A percentile compares a stretch with the other conserved stretches of the same genome.
Evolutionary conservation across 2,329 filamentous ascomycete genomes (phyloP).

Genomic region (Podosphaera aphanis): DNA sequence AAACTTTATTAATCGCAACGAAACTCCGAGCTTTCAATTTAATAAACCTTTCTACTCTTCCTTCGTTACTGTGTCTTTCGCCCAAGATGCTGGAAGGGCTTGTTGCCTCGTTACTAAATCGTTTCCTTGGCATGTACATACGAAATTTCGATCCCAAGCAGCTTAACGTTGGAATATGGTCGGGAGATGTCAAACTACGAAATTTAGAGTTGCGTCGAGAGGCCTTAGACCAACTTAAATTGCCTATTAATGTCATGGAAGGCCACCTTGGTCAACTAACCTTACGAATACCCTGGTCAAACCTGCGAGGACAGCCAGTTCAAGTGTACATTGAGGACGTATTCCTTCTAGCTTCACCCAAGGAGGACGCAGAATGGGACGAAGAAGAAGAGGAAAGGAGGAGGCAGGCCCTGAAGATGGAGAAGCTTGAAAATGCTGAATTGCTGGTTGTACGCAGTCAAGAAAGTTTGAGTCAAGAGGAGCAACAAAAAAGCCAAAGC

Average conservation of each 20-base stretch:
- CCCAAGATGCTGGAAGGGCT: conserved; percentile 83
- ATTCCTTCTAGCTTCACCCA: conserved; percentile 80
- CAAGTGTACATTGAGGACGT: conserved; percentile 94
- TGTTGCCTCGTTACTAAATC: conserved; percentile 89
- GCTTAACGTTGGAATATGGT: conserved; percentile 97
- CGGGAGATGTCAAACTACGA: conserved; percentile 83
- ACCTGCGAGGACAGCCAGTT: conserved; percentile 79
- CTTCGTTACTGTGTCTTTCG: conserved; percentile 6
- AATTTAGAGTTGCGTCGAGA: conserved; percentile 83
- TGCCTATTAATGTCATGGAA: conserved; percentile 90
- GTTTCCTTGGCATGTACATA: conserved; percentile 99
- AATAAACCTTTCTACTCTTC: not conserved
- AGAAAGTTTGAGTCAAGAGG: conserved; percentile 84
- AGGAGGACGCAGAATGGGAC: conserved; percentile 83
- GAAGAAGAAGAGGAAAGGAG: conserved; percentile 76
- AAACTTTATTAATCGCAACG: not conserved
- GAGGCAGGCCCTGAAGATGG: conserved; percentile 86
- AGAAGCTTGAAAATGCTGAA: conserved; percentile 92
- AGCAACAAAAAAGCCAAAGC: conserved; percentile 92
- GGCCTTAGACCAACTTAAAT: conserved; percentile 86
- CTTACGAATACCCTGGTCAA: conserved; percentile 90
- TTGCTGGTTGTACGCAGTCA: conserved; percentile 74
- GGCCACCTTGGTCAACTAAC: conserved; percentile 85
- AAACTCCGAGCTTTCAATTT: not conserved
- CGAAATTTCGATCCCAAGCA: conserved; percentile 97